Evolutionary conservation across 768 basidiomycete species (phyloP), one percentile per base, ranked within the genome.

Genomic region (Russula lepida): DNA sequence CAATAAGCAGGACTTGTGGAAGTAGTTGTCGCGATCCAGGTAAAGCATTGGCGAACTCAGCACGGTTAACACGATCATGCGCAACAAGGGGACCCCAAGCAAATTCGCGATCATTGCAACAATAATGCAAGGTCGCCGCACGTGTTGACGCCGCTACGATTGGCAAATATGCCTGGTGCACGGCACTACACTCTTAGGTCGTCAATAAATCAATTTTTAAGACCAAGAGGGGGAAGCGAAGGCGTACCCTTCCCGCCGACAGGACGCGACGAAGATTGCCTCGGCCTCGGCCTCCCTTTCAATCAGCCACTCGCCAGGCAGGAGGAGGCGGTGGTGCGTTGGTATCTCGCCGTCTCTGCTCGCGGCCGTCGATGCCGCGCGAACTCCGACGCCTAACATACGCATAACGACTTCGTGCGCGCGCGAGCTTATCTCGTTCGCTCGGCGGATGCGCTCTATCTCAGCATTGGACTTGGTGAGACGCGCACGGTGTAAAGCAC

Each of bases 391-490:
- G 3, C 94, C 94, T 15, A 97, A 79, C 9, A 95, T 85, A 8
- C 90, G 79, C 95, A 98, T 98, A 53, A 98, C 84, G 7, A 84
- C 81, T 72, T 94, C 91, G 66, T 98, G 95, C 5, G 95, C 95
- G 3, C 85, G 79, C 0, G 89, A 92, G 67, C 89, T 91, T 66
- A 98, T 92, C 56, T 81, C 79, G 69, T 91, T 93, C 0, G 95
- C 95, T 55, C 81, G 81, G 57, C 79, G 77, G 69, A 98, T 94
- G 56, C 81, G 74, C 9, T 77, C 77, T 54, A 98, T 83, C 73
- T 98, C 95, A 47, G 78, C 70, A 5, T 74, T 69, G 35, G 86
- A 85, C 74, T 98, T 98, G 62, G 79, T 84, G 39, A 98, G 74
- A 8, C 95, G 81, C 19, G 92, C 85, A 21, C 73, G 78, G 64